Evolutionary conservation across 2,329 filamentous ascomycete genomes (phyloP).

Genomic region (Ophiocordyceps sinensis): DNA sequence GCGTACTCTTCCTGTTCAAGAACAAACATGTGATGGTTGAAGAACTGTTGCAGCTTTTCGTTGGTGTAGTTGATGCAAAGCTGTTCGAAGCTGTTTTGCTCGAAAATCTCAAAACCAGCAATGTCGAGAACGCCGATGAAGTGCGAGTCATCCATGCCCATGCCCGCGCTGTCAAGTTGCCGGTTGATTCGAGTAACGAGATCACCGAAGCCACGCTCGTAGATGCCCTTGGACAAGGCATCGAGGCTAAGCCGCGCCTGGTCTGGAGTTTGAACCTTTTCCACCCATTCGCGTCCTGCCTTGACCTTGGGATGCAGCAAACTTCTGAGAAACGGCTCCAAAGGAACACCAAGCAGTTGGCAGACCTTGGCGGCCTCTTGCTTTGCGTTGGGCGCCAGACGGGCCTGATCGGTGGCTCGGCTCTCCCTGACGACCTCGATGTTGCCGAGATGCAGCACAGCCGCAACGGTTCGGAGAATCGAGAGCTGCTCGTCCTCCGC

Average conservation of each 20-base stretch:
- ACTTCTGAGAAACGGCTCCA: slow-evolving; percentile 76
- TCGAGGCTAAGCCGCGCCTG: slow-evolving; percentile 85
- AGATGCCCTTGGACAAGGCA: slow-evolving; percentile 90
- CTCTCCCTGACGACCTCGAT: slow-evolving; percentile 83
- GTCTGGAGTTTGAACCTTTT: slow-evolving; percentile 94
- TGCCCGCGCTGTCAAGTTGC: slow-evolving; percentile 75
- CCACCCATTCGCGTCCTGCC: slow-evolving; percentile 93
- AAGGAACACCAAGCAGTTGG: slow-evolving; percentile 65
- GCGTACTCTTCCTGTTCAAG: slow-evolving; percentile 97
- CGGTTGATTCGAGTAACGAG: slow-evolving; percentile 83
- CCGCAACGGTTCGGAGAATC: slow-evolving; percentile 77
- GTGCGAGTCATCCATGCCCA: slow-evolving; percentile 73
- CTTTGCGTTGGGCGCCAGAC: slow-evolving; percentile 61
- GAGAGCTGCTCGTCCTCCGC: slow-evolving; percentile 67
- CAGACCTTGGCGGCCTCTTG: slow-evolving; percentile 68
- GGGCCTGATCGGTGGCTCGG: slow-evolving; percentile 77
- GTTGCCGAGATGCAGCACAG: slow-evolving; percentile 87
- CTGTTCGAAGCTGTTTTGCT: slow-evolving; percentile 96
- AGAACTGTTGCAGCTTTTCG: slow-evolving; percentile 97
- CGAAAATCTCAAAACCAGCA: slow-evolving; percentile 97
- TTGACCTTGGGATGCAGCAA: slow-evolving; percentile 88
- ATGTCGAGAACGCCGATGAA: slow-evolving; percentile 99
- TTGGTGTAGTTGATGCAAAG: slow-evolving; percentile 99
- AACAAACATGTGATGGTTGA: slow-evolving; percentile 99
- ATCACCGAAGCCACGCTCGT: slow-evolving; percentile 89